Conservation (phyloP, 148 eudicot genomes). For the Fagopyrum homotropicum region DNA sequence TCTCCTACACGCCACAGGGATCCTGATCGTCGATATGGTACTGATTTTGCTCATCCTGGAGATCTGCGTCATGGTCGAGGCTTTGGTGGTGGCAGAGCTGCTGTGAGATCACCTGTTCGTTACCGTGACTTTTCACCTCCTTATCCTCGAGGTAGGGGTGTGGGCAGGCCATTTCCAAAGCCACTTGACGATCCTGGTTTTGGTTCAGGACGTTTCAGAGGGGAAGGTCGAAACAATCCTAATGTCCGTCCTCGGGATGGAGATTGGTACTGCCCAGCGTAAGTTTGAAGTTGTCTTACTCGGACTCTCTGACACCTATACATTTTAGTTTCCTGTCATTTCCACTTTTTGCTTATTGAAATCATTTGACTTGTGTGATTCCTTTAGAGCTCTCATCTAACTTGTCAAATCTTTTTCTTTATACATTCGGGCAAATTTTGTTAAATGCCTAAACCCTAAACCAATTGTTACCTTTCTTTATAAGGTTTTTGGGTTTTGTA, state of each 20-base stretch:
- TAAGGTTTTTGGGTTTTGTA: not conserved
- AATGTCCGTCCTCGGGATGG: conserved; percentile 95
- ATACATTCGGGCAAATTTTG: not conserved
- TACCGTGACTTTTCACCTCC: conserved; percentile 70
- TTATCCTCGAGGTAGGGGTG: conserved; percentile 64
- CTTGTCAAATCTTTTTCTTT: not conserved
- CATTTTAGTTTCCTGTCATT: not conserved
- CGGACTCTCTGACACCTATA: not conserved
- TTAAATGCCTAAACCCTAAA: not conserved
- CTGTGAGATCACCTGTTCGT: conserved; percentile 49
- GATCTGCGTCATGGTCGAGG: conserved; percentile 59
- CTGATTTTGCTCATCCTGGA: conserved; percentile 53
- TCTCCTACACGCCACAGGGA: conserved; percentile 83
- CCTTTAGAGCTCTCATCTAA: not conserved
- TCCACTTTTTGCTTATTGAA: not conserved
- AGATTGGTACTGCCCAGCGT: conserved; percentile 81
- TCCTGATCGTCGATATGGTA: conserved; percentile 59
- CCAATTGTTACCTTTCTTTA: not conserved
- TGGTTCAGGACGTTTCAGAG: conserved; percentile 51
- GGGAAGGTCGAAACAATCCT: conserved; percentile 56
- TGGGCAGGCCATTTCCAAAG: conserved; percentile 55
- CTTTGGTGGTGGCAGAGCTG: conserved; percentile 54
- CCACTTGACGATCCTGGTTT: conserved; percentile 52
- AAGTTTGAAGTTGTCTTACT: conserved; percentile 24
- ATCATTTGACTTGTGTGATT: not conserved